Percentiles rank a stretch among this genome's conserved stretches.
Evolutionary conservation across 345 rosid species (phyloP).

Genomic region (Brassica carinata): DNA sequence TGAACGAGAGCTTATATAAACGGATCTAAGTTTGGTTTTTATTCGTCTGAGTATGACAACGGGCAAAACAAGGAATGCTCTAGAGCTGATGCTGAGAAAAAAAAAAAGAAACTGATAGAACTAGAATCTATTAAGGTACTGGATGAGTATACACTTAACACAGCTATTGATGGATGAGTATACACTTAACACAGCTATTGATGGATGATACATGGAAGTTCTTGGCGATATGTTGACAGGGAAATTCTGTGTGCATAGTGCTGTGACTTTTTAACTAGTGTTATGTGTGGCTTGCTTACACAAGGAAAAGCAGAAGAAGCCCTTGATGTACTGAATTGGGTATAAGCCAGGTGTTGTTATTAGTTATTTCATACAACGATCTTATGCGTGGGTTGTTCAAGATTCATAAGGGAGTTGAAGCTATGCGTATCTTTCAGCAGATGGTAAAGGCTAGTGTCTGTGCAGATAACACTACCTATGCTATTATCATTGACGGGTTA

Average conservation of each 20-base stretch:
- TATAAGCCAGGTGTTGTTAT: slow-evolving; percentile 58
- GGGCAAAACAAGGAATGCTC: too few relatives aligned
- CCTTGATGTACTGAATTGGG: slow-evolving; percentile 51
- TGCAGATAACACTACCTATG: slow-evolving; percentile 55
- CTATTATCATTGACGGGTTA: slow-evolving; percentile 62
- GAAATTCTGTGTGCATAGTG: slow-evolving; percentile 72
- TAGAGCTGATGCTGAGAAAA: too few relatives aligned
- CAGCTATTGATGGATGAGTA: too few relatives aligned
- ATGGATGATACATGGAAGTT: slow-evolving; percentile 71
- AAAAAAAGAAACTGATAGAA: too few relatives aligned
- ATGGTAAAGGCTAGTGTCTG: slow-evolving; percentile 54
- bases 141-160: too few relatives aligned
- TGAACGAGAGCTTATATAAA: slow-evolving; percentile 64
- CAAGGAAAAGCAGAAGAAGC: slow-evolving; percentile 65
- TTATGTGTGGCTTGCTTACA: slow-evolving; percentile 60
- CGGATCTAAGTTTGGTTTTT: too few relatives aligned
- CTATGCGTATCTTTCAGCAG: slow-evolving; percentile 52
- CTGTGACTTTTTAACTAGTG: slow-evolving; percentile 65
- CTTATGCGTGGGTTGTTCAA: slow-evolving; percentile 65
- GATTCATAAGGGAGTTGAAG: slow-evolving; percentile 51
- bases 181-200: slow-evolving; percentile 63
- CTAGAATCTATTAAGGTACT: too few relatives aligned
- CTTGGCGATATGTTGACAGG: slow-evolving; percentile 75
- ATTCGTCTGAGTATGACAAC: too few relatives aligned
- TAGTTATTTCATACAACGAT: slow-evolving; percentile 54